phyloP scores from a whole-genome alignment of 768 basidiomycete genomes.

The Leucosporidium yakuticum region DNA sequence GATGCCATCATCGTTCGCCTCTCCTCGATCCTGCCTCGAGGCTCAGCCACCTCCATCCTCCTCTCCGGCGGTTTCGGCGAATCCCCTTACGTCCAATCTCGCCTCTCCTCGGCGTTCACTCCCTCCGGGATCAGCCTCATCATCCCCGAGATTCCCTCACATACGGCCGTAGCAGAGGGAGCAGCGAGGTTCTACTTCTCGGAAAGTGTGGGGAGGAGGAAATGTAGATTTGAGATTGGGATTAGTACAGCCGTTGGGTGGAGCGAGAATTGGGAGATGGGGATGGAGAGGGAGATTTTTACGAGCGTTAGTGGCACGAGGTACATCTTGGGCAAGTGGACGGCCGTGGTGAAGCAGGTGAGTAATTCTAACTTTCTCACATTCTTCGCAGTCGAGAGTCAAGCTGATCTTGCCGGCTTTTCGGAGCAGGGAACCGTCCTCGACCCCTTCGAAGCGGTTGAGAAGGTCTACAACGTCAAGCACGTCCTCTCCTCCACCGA shows the following conservation, averaged over 20 bases:
- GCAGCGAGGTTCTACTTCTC: conserved; percentile 16
- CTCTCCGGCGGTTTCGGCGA: conserved; percentile 29
- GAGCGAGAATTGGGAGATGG: neutral
- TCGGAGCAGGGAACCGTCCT: neutral
- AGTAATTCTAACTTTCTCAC: neutral
- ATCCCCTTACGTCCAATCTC: conserved; percentile 20
- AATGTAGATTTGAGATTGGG: neutral
- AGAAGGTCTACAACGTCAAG: conserved; percentile 10
- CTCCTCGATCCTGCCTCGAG: conserved; percentile 5
- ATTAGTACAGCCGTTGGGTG: conserved; percentile 16
- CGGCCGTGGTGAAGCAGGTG: conserved; percentile 8
- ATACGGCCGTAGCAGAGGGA: conserved; percentile 20
- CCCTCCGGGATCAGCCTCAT: neutral
- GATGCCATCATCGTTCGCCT: conserved; percentile 18
- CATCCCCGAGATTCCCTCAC: conserved; percentile 17
- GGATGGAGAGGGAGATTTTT: conserved; percentile 2
- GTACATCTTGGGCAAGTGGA: conserved; percentile 13
- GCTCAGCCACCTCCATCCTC: conserved; percentile 3
- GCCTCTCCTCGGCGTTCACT: conserved; percentile 2
- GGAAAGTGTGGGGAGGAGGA: neutral
- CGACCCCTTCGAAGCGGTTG: neutral
- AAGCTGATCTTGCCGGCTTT: neutral
- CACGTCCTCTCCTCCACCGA: conserved; percentile 5
- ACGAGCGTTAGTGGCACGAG: conserved; percentile 1
- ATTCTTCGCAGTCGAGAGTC: neutral